Evolutionary conservation across 2,329 filamentous ascomycete genomes (phyloP).

Genomic region (Erysiphe pisi): DNA sequence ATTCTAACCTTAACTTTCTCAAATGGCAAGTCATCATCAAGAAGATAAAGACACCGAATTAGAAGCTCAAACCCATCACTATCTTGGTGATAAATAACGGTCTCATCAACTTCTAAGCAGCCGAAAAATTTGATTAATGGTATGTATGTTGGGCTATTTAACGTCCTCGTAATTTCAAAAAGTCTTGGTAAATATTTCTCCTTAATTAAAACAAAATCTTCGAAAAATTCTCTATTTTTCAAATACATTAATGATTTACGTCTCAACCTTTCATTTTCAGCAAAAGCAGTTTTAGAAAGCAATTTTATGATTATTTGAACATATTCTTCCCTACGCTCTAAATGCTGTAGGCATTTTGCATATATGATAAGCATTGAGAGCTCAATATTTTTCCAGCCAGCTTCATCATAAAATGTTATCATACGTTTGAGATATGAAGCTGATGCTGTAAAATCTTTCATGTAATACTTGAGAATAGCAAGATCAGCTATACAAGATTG

Average conservation of each 20-base stretch:
- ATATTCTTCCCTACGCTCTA: conserved; percentile 68
- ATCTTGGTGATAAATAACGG: conserved; percentile 57
- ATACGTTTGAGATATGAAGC: conserved; percentile 68
- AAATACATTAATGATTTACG: conserved; percentile 36
- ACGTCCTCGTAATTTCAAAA: conserved; percentile 34
- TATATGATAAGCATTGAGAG: conserved; percentile 79
- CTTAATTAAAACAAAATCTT: conserved; percentile 31
- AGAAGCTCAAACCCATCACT: conserved; percentile 65
- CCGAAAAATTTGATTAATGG: conserved; percentile 65
- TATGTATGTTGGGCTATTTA: conserved; percentile 54
- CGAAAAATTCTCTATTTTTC: conserved; percentile 29
- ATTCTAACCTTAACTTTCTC: conserved; percentile 56
- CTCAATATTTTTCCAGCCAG: conserved; percentile 69
- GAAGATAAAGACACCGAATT: conserved; percentile 58
- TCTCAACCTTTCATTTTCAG: conserved; percentile 44
- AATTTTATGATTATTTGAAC: conserved; percentile 64
- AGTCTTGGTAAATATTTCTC: conserved; percentile 36
- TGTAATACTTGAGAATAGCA: conserved; percentile 68
- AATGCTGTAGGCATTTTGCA: conserved; percentile 64
- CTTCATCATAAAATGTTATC: conserved; percentile 66
- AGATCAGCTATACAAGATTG: conserved; percentile 73
- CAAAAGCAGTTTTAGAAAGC: conserved; percentile 53
- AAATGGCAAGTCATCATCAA: conserved; percentile 59
- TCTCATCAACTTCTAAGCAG: conserved; percentile 54
- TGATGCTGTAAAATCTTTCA: conserved; percentile 62